Base-by-base conservation (phyloP, 2,329 filamentous ascomycete genomes). In the Talaromyces islandicus region DNA sequence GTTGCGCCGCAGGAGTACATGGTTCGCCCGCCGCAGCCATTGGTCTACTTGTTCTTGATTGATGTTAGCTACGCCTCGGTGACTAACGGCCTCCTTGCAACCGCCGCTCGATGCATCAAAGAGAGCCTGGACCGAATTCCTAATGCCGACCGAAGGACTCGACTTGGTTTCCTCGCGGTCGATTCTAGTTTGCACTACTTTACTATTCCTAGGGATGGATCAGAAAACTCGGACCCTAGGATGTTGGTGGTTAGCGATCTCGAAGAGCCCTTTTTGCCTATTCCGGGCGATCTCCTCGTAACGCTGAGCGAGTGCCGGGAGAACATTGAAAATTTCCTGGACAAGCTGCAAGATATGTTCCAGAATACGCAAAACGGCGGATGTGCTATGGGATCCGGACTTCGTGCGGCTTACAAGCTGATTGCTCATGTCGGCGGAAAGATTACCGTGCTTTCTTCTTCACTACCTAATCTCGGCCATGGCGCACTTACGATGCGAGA, bases 1-100 rank as follows among this genome's bases (percentile, higher is more conserved):
- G 90, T 99, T 66, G 94, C 94, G 12, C 94, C 94, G 2, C 94
- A 99, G 76, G 94, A 99, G 77, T 99, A 99, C 78, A 99, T 99
- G 94, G 94, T 99, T 38, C 89, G 94, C 63, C 92, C 94, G 60
- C 94, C 94, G 51, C 93, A 96, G 76, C 94, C 94, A 43, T 82
- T 97, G 43, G 93, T 97, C 43, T 97, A 97, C 73, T 84, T 97
- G 14, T 97, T 97, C 83, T 81, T 96, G 68, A 91, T 97, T 70
- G 93, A 97, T 69, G 92, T 97, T 64, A 96, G 91, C 81, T 95
- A 92, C 69, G 87, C 91, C 12, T 87, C 93, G 32, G 90, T 97
- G 17, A 92, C 91, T 17, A 96, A 88, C 64, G 94, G 94, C 54
- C 86, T 99, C 32, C 81, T 97, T 62, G 94, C 94, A 55, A 97